These are phyloP conservation scores for Epichloe gansuensis DNA, from an alignment of 2,329 filamentous ascomycete species.

Conservation along the genomic window DNA sequence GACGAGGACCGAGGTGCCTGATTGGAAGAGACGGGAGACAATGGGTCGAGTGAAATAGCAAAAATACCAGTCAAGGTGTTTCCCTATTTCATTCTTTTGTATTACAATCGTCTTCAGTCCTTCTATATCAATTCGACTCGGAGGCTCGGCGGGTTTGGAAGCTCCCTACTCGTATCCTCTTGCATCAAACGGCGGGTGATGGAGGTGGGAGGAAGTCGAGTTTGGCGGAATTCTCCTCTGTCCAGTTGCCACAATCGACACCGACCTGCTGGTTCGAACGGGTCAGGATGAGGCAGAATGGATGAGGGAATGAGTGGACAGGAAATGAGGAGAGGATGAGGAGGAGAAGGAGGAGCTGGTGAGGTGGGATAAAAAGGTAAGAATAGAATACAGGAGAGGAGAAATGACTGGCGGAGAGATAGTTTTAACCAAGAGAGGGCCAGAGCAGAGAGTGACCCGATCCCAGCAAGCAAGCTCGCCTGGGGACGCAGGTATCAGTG, in stretches of 20 bases:
- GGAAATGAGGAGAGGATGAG: constrained; percentile 27
- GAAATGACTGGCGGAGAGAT: constrained; percentile 43
- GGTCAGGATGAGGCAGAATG: constrained; percentile 36
- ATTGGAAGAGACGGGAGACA: constrained; percentile 4
- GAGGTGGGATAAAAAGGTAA: constrained; percentile 30
- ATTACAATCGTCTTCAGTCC: constrained; percentile 11
- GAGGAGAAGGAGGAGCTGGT: constrained; percentile 26
- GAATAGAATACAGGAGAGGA: constrained; percentile 41
- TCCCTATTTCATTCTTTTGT: constrained; percentile 12
- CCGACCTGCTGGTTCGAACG: constrained; percentile 22
- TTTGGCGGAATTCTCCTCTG: constrained; percentile 22
- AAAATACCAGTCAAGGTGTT: constrained; percentile 30
- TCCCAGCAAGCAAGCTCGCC: constrained; percentile 1
- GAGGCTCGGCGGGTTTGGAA: constrained; percentile 13
- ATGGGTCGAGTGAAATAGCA: constrained; percentile 11
- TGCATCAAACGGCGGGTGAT: constrained; percentile 13
- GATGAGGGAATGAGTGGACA: constrained; percentile 44
- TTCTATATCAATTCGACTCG: constrained; percentile 1
- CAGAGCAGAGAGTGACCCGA: constrained; percentile 7
- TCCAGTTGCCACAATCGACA: constrained; percentile 19
- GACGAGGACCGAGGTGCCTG: constrained; percentile 8
- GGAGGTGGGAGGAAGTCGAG: constrained; percentile 10
- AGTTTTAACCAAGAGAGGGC: constrained; percentile 22
- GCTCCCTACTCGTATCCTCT: constrained; percentile 17
- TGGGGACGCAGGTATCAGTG: not conserved